Base-by-base conservation (phyloP, 208 protist genomes). In the Balamuthia mandrillaris region DNA sequence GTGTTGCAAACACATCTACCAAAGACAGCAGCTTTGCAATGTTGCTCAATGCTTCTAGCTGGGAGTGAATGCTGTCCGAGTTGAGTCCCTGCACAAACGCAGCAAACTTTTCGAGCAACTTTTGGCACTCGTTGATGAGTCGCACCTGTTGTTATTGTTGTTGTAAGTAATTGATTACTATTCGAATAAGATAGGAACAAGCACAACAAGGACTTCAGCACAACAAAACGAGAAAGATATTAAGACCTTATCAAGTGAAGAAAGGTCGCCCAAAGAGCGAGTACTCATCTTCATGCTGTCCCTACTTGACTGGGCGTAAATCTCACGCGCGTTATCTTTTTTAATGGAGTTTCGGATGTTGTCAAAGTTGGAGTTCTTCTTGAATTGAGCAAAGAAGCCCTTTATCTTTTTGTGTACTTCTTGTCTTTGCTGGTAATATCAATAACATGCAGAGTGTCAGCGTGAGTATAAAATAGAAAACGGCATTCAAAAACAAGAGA, bases 361-460 rank as follows among this genome's bases (percentile, higher is more conserved):
- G 31, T 79, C 42, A 21, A 63, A 79, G 41, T 27, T 54, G 29
- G 45, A 56, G 5, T 44, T 44, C 33, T 79, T 56, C 14, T 61
- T 79, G 70, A 79, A 79, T 33, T 79, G 70, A 2, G 49, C 70
- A 21, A 79, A 79, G 70, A 79, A 79, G 31, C 70, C 42, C 33
- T 79, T 79, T 14, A 79, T 79, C 29, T 60, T 56, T 37, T 79
- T 56, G 52, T 79, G 70, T 1, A 79, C 52, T 21, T 79, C 70
- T 27, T 56, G 47, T 18, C 70, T 58, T 12, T 79, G 33, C 70
- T 79, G 49, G 39, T 10, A 33, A 24, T 42, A 24, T 24, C 63
- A 72, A 72, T 29, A 18, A 72, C 27, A 2, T n/a, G n/a, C n/a
- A n/a, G n/a, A n/a, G n/a, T n/a, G n/a, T n/a, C n/a, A n/a, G n/a